Base-by-base conservation (phyloP, 225 moss, liverwort and hornwort genomes). In the Marchantia paleacea region DNA sequence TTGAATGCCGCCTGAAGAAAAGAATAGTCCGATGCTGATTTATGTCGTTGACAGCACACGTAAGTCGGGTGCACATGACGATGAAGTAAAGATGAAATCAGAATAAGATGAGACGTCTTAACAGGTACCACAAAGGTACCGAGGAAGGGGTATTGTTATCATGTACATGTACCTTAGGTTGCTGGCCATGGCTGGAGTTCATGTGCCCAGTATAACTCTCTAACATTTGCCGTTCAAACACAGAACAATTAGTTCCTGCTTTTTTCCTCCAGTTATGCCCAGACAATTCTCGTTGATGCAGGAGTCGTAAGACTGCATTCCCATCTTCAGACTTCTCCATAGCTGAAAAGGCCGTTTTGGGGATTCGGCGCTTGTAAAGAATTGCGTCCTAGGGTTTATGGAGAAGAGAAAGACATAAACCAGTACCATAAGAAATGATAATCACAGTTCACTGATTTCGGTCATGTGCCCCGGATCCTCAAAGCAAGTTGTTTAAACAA, bases 161-260 rank as follows among this genome's bases (percentile, higher is more conserved):
- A 50, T 0, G 54, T 28, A 52, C 55, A 77, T 75, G 75, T 73
- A 94, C 93, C 91, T 77, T 24, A 22, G 62, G 62, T 26, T 26
- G 91, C 77, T 93, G 90, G 85, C 79, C 71, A 75, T 91, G 90
- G 85, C 80, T 67, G 53, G 58, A 39, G 63, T 63, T 63, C 63
- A 77, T 47, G 20, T 57, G 12, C 18, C 65, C 47, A 12, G 90
- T 84, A 76, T 93, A 86, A 57, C 85, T 69, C 81, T 93, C 95
- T 78, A 93, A 83, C 72, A 83, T 89, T 50, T 83, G 86, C 29
- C 93, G 87, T 75, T 89, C 85, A 81, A 95, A 93, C 75, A 80
- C 86, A 30, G 78, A 78, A 70, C 86, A 85, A 77, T 80, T 81
- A 14, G 82, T 48, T 28, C 73, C 72, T 49, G 60, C 65, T 75